Base-by-base conservation (phyloP, 768 basidiomycete genomes). In the Boletus reticulatus region DNA sequence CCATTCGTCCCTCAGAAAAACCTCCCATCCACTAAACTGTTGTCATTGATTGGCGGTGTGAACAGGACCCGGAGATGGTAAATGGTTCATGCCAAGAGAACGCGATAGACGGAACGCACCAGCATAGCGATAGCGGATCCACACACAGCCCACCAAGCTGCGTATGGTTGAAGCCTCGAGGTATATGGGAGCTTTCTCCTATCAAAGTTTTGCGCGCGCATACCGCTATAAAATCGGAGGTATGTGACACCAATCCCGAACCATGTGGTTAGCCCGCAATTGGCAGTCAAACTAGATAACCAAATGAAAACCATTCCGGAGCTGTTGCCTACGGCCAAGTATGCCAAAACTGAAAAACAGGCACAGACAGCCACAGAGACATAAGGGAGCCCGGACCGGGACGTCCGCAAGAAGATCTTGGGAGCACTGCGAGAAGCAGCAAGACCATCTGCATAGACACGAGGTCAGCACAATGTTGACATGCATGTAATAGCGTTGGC, bases 381-480 rank as follows among this genome's bases (percentile, higher is more conserved):
- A 60, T 75, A 77, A 1, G 82, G 83, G 3, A 83, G 67, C 51
- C 81, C 73, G 9, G 65, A 63, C 0, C 56, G 56, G 32, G 64
- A 61, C 17, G 75, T 76, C 50, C 73, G 66, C 31, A 69, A 49
- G 62, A 85, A 83, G 55, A 84, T 67, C 54, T 68, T 73, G 3
- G 83, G 84, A 0, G 82, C 80, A 55, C 79, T 75, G 3, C 76
- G 76, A 24, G 76, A 73, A 49, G 76, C 60, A 19, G 82, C 80
- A 32, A 84, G 75, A 57, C 79, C 78, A 57, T 84, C 54, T 82
- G 75, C 0, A 74, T 59, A 56, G 36, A 41, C 31, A n/a, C 72
- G 72, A 39, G 60, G 36, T 72, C 5, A 60, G 42, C 7, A 22
- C 22, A 12, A 34, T 38, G 32, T 2, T 14, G 11, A 42, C 4